Evolutionary conservation across 2,329 filamentous ascomycete genomes (phyloP).

Genomic region (Gremmenia infestans): DNA sequence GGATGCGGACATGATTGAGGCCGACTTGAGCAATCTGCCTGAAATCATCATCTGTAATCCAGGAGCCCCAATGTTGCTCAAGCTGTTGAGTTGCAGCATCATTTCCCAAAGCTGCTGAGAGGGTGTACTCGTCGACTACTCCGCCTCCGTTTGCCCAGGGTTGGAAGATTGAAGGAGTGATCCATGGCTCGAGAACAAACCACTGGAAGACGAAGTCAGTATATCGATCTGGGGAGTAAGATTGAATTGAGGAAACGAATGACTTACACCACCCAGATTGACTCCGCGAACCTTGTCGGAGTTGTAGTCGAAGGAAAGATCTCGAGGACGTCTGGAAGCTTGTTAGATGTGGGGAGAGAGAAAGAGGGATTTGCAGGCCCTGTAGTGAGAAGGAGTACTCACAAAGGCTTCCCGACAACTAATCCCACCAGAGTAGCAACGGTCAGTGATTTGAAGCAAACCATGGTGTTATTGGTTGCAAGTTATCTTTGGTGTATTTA

Average conservation of each 20-base stretch:
- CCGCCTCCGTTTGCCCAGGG: conserved; percentile 28
- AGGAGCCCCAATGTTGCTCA: conserved; percentile 53
- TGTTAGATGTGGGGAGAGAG: conserved; percentile 3
- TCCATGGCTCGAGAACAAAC: conserved; percentile 40
- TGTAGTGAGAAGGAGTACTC: neutral
- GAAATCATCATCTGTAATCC: conserved; percentile 41
- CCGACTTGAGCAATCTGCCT: conserved; percentile 40
- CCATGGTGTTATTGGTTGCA: conserved; percentile 5
- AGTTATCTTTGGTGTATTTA: neutral
- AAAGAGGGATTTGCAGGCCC: neutral
- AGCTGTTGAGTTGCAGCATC: conserved; percentile 41
- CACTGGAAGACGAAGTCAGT: conserved; percentile 6
- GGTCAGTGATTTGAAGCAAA: conserved; percentile 14
- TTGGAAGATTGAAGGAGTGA: conserved; percentile 51
- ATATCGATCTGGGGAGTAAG: neutral
- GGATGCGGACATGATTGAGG: conserved; percentile 60
- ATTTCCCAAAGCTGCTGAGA: conserved; percentile 41
- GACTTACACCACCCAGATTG: conserved; percentile 50
- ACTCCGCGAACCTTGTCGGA: conserved; percentile 55
- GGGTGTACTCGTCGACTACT: conserved; percentile 32
- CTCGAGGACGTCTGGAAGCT: conserved; percentile 13
- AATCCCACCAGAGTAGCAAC: conserved; percentile 10
- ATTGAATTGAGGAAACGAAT: conserved; percentile 41
- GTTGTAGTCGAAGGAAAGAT: conserved; percentile 47
- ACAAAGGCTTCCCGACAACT: conserved; percentile 20